Evolutionary conservation across 352 stramenopile genomes (phyloP), one percentile per base, ranked within the genome.

Genomic region (Thraustochytrium striatum): DNA sequence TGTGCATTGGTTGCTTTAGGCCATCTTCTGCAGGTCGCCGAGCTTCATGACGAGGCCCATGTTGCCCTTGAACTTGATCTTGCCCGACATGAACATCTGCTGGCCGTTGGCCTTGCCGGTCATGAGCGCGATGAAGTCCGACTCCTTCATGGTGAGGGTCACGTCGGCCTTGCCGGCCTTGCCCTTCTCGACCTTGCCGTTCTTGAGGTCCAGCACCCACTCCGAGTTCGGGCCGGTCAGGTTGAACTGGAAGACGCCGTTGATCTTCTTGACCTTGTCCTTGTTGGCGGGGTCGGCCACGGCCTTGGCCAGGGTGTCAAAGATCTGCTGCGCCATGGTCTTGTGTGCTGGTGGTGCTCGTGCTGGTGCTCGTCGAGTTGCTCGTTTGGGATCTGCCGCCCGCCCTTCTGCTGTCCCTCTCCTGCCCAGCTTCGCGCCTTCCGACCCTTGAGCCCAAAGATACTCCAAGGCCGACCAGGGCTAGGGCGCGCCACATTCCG

Each of bases 21-120:
- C 53, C 62, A 81, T 58, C 62, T 81, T 81, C 30, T 79, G 70
- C 5, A 81, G 62, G 72, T 81, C 72, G n/a, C 43, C 30, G 25
- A 81, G 72, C 72, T 81, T 81, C 72, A 81, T 81, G 62, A 83
- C 61, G 21, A 84, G 32, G 68, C 81, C 81, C 81, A 84, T 84
- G 81, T 84, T 84, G 57, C 81, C 81, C 78, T 84, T 84, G 57
- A 84, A 73, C 81, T 84, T 84, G 57, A 84, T 81, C 53, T 85
- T 84, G 33, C 81, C 81, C 21, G 38, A 59, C 81, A 84, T 84
- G 72, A 84, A 84, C n/a, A 83, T 32, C 43, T 85, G 69, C 72
- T 84, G 81, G 43, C 80, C 57, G 7, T 84, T 85, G 41, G 83
- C 58, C 65, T 82, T 84, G 57, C 81, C 81, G 21, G 32, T 82